These are phyloP conservation scores for Globisporangium heterothallicum DNA, from an alignment of 352 stramenopile species.

Conservation along the genomic window DNA sequence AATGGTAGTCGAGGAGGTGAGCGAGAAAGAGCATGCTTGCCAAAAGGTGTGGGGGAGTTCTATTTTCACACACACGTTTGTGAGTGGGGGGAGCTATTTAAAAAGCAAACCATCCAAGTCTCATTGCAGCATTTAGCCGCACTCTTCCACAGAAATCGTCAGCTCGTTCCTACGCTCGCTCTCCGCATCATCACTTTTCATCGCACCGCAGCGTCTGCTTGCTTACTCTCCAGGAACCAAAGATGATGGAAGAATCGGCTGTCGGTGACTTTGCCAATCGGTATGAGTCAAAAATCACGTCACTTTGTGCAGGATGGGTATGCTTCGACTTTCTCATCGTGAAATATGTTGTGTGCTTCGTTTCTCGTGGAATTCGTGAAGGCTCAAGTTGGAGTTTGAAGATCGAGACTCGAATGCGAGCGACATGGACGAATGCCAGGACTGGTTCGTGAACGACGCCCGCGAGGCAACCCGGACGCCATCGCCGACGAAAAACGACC, in stretches of 20 bases:
- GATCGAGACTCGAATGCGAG: slow-evolving; percentile 44
- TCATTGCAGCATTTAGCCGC: too few species aligned
- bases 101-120: too few species aligned
- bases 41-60: too few species aligned
- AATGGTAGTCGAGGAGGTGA: too few species aligned
- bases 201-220: background rate
- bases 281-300: slow-evolving; percentile 3
- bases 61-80: too few species aligned
- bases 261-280: slow-evolving; percentile 63
- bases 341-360: background rate
- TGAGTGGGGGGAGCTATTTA: too few species aligned
- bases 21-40: too few species aligned
- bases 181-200: too few species aligned
- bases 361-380: background rate
- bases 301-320: background rate
- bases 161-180: too few species aligned
- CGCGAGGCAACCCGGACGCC: slow-evolving; percentile 21
- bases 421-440: slow-evolving; percentile 53
- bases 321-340: too few species aligned
- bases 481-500: slow-evolving; percentile 23
- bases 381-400: slow-evolving; percentile 66
- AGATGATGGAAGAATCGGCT: slow-evolving; percentile 46
- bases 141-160: too few species aligned
- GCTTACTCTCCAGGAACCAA: background rate
- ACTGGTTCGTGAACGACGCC: slow-evolving; percentile 82